Percentiles rank a stretch among this genome's conserved stretches.
phyloP scores from a whole-genome alignment of 75 land plant species.

The Pinus tabuliformis region DNA sequence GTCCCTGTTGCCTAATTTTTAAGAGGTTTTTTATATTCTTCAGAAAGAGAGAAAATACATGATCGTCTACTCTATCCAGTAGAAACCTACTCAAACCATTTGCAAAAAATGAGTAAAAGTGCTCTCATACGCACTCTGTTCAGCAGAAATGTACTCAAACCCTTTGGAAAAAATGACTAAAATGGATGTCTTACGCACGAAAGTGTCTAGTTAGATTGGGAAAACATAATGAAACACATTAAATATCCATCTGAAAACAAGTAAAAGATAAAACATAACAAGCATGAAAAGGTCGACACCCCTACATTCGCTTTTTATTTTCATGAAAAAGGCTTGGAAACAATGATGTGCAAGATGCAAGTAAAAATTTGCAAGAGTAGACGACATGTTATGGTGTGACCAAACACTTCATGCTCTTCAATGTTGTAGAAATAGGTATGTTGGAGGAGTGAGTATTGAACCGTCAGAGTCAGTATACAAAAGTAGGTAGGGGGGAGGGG shows the following conservation, averaged over 20 bases:
- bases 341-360: conserved; percentile 13
- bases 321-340: conserved; percentile 29
- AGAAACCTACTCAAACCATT: conserved; percentile 13
- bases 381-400: conserved; percentile 6
- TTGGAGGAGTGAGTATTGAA: no score
- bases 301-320: conserved; percentile 27
- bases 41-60: conserved; percentile 16
- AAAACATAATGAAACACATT: conserved; percentile 15
- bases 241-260: conserved; percentile 27
- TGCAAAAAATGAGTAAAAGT: conserved; percentile 23
- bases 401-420: no score
- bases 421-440: no score
- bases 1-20: conserved; percentile 9
- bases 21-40: conserved; percentile 10
- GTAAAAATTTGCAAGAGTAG: conserved; percentile 17
- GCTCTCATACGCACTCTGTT: background rate
- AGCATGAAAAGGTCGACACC: conserved; percentile 24
- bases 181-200: background rate
- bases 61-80: conserved; percentile 25
- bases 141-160: no score
- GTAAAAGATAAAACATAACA: conserved; percentile 31
- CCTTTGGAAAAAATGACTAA: no score
- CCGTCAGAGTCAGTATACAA: no score
- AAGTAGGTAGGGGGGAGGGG: no score
- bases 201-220: conserved; percentile 12